phyloP scores from a whole-genome alignment of 331 rosid species.

The Erythrophleum ivorense region DNA sequence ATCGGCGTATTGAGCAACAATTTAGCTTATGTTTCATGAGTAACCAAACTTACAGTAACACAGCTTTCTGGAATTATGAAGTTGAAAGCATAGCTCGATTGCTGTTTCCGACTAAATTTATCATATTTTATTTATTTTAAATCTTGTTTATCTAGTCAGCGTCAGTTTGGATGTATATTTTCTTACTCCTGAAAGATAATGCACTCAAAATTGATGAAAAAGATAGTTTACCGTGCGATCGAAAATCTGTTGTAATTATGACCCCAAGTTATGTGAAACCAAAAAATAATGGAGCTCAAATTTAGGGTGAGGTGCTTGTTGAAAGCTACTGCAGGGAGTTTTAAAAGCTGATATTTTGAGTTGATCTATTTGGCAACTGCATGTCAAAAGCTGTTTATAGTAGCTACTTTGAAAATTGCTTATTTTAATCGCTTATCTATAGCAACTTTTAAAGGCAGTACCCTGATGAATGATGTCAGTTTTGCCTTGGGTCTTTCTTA shows the following conservation, averaged over 20 bases:
- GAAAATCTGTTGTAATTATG: neutral
- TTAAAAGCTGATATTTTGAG: neutral
- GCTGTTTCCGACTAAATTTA: neutral
- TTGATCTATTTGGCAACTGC: conserved; percentile 8
- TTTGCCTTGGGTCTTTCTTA: neutral
- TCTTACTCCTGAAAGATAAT: neutral
- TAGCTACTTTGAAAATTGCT: neutral
- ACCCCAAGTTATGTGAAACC: neutral
- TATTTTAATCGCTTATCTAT: neutral
- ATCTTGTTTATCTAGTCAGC: neutral
- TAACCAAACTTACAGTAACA: neutral
- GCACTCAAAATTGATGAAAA: neutral
- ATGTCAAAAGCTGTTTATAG: conserved; percentile 15
- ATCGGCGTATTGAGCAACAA: neutral
- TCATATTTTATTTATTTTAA: neutral
- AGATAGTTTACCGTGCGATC: neutral
- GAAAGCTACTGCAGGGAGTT: neutral
- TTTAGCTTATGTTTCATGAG: neutral
- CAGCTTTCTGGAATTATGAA: neutral
- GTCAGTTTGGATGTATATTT: neutral
- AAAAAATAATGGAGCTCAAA: neutral
- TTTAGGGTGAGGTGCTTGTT: neutral
- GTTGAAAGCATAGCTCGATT: neutral
- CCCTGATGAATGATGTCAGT: conserved; percentile 5
- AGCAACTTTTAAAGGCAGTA: neutral